Evolutionary conservation across 1,284 basidiomycete species (phyloP).

Genomic region (Puccinia sorghi): DNA sequence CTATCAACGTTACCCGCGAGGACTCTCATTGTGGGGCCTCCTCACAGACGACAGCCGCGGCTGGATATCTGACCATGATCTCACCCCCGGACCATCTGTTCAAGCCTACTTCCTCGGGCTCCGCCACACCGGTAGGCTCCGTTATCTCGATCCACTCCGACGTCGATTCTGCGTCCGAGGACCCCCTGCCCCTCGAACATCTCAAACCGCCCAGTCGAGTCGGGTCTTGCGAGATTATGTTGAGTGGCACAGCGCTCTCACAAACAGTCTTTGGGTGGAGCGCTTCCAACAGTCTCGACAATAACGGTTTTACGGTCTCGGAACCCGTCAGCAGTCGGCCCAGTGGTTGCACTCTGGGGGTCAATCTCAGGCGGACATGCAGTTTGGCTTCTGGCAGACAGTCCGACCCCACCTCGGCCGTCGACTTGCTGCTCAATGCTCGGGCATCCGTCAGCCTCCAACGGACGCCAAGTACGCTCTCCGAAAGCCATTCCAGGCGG

Average conservation of each 20-base stretch:
- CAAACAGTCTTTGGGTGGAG: conserved; percentile 2
- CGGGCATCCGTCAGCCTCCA: background rate
- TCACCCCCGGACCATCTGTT: background rate
- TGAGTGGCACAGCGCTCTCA: background rate
- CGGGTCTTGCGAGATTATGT: background rate
- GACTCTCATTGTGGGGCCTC: background rate
- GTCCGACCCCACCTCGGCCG: background rate
- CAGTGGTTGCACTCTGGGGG: background rate
- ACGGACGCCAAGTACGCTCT: background rate
- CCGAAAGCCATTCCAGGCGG: background rate
- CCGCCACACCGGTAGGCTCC: background rate
- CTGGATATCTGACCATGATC: conserved; percentile 2
- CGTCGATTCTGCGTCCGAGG: background rate
- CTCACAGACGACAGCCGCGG: background rate
- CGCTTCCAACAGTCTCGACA: background rate
- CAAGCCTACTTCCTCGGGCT: background rate
- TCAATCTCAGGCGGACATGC: background rate
- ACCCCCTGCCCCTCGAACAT: background rate
- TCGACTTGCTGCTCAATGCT: background rate
- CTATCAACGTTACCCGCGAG: conserved; percentile 2
- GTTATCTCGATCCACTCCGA: conserved; percentile 13
- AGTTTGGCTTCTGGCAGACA: background rate
- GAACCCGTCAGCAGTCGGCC: background rate
- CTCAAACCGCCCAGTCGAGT: conserved; percentile 16
- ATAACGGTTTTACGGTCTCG: background rate